phyloP scores from a whole-genome alignment of 192 early-diverging fungal species.

The Umbelopsis sp. region DNA sequence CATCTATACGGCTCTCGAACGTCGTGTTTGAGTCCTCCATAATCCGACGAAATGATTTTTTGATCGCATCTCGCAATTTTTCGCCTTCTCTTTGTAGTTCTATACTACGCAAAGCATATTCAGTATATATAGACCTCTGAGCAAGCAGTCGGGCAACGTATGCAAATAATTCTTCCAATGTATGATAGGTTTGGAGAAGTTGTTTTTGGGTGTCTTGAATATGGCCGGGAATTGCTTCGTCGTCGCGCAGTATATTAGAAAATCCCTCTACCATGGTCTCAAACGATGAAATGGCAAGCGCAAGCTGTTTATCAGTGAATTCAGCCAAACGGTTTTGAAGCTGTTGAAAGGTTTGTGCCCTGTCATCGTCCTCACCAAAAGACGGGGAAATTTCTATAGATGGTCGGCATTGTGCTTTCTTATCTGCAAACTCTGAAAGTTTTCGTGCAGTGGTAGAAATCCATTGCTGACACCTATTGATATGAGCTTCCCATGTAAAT shows the following conservation, averaged over 20 bases:
- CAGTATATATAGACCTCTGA: constrained; percentile 34
- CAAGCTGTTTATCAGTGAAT: constrained; percentile 32
- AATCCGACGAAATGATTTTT: constrained; percentile 26
- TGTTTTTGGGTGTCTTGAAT: constrained; percentile 26
- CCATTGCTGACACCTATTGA: constrained; percentile 30
- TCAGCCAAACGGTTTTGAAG: constrained; percentile 29
- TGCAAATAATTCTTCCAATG: constrained; percentile 7
- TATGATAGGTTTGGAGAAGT: constrained; percentile 20
- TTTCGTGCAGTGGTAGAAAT: constrained; percentile 33
- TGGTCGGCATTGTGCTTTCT: constrained; percentile 34
- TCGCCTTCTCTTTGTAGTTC: constrained; percentile 37
- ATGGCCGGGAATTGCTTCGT: constrained; percentile 16
- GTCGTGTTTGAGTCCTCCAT: constrained; percentile 28
- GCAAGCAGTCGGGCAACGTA: constrained; percentile 32
- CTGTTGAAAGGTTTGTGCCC: constrained; percentile 22
- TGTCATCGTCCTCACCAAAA: constrained; percentile 29
- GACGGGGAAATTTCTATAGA: constrained; percentile 24
- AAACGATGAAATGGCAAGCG: constrained; percentile 12
- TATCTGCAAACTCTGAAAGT: constrained; percentile 38
- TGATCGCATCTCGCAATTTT: constrained; percentile 29
- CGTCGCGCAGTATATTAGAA: constrained; percentile 5
- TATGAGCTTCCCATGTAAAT: constrained; percentile 34
- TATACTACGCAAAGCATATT: constrained; percentile 31
- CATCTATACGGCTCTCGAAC: constrained; percentile 18
- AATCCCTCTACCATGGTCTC: constrained; percentile 31